Conservation (phyloP, 352 stramenopile species). For the Phytopythium montanum region DNA sequence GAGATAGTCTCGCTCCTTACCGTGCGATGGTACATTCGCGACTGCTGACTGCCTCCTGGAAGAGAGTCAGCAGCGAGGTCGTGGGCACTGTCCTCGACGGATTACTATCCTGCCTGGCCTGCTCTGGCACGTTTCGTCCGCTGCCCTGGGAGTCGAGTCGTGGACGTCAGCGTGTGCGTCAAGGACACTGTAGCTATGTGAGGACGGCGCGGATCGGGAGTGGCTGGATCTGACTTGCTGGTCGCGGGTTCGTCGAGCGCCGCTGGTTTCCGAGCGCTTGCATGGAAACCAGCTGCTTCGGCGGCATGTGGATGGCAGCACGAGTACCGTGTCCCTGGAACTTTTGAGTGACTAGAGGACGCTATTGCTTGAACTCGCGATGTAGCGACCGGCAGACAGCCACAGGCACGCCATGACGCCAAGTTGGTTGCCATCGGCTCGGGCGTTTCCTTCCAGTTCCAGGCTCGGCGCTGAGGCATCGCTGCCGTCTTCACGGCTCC, state of each 20-base stretch:
- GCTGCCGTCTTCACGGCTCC: background rate
- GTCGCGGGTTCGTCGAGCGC: slow-evolving; percentile 6
- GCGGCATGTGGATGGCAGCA: background rate
- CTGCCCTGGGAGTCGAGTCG: no score
- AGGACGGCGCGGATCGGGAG: background rate
- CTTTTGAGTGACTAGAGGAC: background rate
- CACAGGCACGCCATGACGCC: background rate
- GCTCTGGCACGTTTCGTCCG: no score
- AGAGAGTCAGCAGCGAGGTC: no score
- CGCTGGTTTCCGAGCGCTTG: slow-evolving; percentile 17
- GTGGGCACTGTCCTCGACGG: no score
- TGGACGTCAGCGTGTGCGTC: no score
- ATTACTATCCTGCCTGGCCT: no score
- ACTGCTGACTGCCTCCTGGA: background rate
- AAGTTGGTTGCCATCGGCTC: background rate
- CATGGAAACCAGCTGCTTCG: slow-evolving; percentile 25
- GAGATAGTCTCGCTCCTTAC: background rate
- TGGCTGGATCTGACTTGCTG: background rate
- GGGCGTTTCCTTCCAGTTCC: background rate
- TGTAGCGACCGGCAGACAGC: background rate
- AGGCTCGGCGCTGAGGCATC: background rate
- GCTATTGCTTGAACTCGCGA: background rate
- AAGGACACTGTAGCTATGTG: background rate
- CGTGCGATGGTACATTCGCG: no score
- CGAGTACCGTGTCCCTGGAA: background rate